These are phyloP conservation scores for Aspergillus kassunensis DNA, from an alignment of 495 filamentous ascomycete genomes.

Conservation along the genomic window DNA sequence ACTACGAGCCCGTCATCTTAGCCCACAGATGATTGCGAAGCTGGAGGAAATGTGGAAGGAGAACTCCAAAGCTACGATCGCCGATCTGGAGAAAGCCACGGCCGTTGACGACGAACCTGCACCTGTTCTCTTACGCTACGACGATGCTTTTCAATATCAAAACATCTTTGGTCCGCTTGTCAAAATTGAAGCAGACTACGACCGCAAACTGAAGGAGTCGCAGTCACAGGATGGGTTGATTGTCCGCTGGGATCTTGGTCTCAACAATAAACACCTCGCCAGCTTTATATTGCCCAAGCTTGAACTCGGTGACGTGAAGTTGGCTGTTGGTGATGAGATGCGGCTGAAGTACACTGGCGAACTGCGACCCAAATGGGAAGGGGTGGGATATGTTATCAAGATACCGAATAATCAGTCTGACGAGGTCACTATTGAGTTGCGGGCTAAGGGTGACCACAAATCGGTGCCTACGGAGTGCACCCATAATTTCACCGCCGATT, in stretches of 20 bases:
- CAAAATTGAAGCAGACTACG: constrained; percentile 99
- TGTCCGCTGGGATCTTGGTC: constrained; percentile 91
- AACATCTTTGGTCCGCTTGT: constrained; percentile 98
- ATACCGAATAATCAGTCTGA: constrained; percentile 99
- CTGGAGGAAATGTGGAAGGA: constrained; percentile 99
- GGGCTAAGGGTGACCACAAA: constrained; percentile 86
- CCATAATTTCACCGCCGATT: constrained; percentile 96
- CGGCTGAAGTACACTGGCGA: constrained; percentile 94
- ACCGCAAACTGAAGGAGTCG: constrained; percentile 96
- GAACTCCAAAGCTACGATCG: constrained; percentile 81
- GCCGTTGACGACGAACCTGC: constrained; percentile 94
- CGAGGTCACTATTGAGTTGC: constrained; percentile 92
- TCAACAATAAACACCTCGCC: constrained; percentile 97
- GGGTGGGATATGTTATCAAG: constrained; percentile 98
- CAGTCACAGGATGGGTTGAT: constrained; percentile 93
- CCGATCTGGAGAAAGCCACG: constrained; percentile 88
- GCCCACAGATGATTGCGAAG: constrained; percentile 93
- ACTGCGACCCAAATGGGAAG: constrained; percentile 91
- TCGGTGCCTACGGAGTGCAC: constrained; percentile 96
- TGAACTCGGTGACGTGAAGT: constrained; percentile 94
- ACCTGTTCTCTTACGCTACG: constrained; percentile 89
- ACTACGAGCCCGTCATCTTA: constrained; percentile 88
- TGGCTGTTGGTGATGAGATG: constrained; percentile 99
- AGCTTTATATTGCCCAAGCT: constrained; percentile 97
- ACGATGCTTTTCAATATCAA: constrained; percentile 98